phyloP scores from a whole-genome alignment of 768 basidiomycete genomes.

The Pleurotus giganteus region DNA sequence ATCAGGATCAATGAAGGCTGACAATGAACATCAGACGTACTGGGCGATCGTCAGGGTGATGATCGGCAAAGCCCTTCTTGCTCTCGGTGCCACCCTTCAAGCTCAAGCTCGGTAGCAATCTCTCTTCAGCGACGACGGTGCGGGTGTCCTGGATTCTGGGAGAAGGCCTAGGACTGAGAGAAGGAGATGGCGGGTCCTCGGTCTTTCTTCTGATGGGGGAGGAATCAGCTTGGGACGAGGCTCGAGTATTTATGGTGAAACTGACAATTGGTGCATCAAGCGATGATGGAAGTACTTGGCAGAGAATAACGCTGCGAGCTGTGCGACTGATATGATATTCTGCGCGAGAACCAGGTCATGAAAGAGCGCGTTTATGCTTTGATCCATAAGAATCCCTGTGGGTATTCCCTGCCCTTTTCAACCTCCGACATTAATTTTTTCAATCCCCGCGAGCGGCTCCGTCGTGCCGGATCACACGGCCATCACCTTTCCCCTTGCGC shows the following conservation, averaged over 20 bases:
- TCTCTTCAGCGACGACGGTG: neutral
- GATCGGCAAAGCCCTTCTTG: neutral
- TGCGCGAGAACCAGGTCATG: slow-evolving; percentile 11
- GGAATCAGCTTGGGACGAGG: too few species aligned
- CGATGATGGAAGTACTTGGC: slow-evolving; percentile 29
- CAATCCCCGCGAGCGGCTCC: neutral
- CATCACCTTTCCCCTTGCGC: slow-evolving; percentile 13
- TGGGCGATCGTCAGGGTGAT: slow-evolving; percentile 27
- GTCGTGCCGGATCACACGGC: slow-evolving; percentile 24
- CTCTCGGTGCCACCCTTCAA: neutral
- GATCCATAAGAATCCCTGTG: slow-evolving; percentile 10
- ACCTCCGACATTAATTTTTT: neutral
- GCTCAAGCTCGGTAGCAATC: too few species aligned
- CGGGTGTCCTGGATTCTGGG: neutral
- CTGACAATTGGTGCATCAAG: slow-evolving; percentile 18
- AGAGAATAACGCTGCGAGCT: slow-evolving; percentile 20
- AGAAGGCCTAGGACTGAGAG: too few species aligned
- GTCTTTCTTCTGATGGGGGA: too few species aligned
- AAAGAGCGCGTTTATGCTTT: slow-evolving; percentile 5
- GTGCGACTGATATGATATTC: slow-evolving; percentile 19
- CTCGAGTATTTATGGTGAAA: slow-evolving; percentile 25
- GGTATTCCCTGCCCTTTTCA: neutral
- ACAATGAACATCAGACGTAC: slow-evolving; percentile 29
- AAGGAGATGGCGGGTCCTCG: too few species aligned
- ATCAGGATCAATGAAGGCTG: slow-evolving; percentile 27